Percentiles rank a stretch among this genome's conserved stretches.
phyloP scores from a whole-genome alignment of 495 filamentous ascomycete genomes.

The Schizothecium vesticola region DNA sequence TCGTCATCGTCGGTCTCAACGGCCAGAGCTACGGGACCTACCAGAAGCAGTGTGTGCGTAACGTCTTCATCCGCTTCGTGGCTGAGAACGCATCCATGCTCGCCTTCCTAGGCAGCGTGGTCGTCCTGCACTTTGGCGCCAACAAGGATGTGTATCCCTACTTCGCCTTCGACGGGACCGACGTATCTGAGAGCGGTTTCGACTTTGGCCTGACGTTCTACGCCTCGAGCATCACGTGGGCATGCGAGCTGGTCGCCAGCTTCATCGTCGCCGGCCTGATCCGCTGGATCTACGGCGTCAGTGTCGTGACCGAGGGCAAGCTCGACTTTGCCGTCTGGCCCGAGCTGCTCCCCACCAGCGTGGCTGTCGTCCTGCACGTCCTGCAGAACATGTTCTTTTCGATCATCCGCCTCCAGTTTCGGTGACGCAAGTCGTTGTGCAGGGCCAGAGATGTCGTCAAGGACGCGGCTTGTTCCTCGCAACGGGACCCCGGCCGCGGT shows the following conservation, averaged over 20 bases:
- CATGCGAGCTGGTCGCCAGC: slow-evolving; percentile 53
- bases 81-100: slow-evolving; percentile 63
- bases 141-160: slow-evolving; percentile 58
- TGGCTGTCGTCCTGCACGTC: slow-evolving; percentile 58
- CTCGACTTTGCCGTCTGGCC: slow-evolving; percentile 56
- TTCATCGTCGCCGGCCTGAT: slow-evolving; percentile 53
- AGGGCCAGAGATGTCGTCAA: neutral
- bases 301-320: slow-evolving; percentile 54
- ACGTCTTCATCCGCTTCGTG: slow-evolving; percentile 57
- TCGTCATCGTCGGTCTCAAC: slow-evolving; percentile 45
- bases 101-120: slow-evolving; percentile 53
- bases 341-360: slow-evolving; percentile 55
- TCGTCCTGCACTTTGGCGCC: slow-evolving; percentile 56
- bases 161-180: slow-evolving; percentile 49
- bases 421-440: slow-evolving; percentile 21
- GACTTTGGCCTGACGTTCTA: slow-evolving; percentile 55
- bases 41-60: slow-evolving; percentile 53
- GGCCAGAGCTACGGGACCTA: slow-evolving; percentile 52
- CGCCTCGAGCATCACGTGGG: slow-evolving; percentile 56
- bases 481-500: neutral
- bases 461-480: neutral
- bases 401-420: slow-evolving; percentile 56
- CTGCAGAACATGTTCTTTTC: slow-evolving; percentile 63
- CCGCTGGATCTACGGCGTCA: slow-evolving; percentile 47
- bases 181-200: slow-evolving; percentile 36